Evolutionary conservation across 306 rosid genomes (phyloP).

Genomic region (Alnus rubra): DNA sequence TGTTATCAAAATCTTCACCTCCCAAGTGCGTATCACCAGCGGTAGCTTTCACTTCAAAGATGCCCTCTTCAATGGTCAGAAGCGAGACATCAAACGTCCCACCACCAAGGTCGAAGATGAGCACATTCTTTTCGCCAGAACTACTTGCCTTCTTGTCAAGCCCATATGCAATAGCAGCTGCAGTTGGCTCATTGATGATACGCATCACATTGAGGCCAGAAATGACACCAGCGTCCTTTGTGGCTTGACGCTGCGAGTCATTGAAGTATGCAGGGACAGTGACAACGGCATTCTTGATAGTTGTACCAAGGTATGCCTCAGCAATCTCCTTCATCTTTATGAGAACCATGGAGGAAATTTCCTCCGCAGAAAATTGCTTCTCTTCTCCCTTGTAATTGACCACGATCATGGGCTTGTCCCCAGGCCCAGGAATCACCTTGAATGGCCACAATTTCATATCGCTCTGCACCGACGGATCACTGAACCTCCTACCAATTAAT

Average conservation of each 20-base stretch:
- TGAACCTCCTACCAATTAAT: conserved; percentile 46
- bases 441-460: conserved; percentile 59
- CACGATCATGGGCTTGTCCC: conserved; percentile 53
- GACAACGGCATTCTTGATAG: conserved; percentile 48
- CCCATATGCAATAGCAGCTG: conserved; percentile 60
- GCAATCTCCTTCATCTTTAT: conserved; percentile 59
- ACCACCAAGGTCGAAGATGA: conserved; percentile 58
- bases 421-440: conserved; percentile 52
- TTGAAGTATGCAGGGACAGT: conserved; percentile 60
- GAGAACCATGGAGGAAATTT: conserved; percentile 60
- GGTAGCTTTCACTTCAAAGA: conserved; percentile 52
- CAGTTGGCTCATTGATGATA: conserved; percentile 54
- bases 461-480: conserved; percentile 42
- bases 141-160: conserved; percentile 51
- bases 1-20: conserved; percentile 61
- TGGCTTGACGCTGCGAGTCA: conserved; percentile 61
- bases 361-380: conserved; percentile 51
- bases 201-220: conserved; percentile 58
- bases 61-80: conserved; percentile 56
- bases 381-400: conserved; percentile 53
- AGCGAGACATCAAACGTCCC: conserved; percentile 59
- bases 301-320: conserved; percentile 47
- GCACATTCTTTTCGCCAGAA: conserved; percentile 45
- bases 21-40: conserved; percentile 68
- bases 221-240: conserved; percentile 57